These are phyloP conservation scores for Rhodotorula sphaerocarpa DNA, from an alignment of 768 basidiomycete genomes.

Conservation along the genomic window DNA sequence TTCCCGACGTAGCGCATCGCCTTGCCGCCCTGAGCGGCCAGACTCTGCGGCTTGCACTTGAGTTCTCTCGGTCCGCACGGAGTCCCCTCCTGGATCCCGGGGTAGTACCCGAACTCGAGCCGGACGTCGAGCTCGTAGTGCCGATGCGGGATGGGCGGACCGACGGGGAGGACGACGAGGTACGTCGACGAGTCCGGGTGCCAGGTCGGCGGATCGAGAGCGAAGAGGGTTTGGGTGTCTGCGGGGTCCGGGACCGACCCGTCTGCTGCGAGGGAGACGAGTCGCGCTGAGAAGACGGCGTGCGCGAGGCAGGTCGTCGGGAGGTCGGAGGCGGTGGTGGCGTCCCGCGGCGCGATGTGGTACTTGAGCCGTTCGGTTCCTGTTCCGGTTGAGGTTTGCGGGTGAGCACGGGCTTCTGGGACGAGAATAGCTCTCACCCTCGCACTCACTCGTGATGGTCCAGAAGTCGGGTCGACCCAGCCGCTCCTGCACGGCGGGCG, in stretches of 20 bases:
- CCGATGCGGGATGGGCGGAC: background rate
- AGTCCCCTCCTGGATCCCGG: background rate
- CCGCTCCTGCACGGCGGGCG: background rate
- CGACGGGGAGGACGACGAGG: background rate
- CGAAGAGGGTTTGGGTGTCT: background rate
- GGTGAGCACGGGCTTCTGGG: too few species aligned
- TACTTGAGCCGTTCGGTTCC: background rate
- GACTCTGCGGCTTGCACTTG: background rate
- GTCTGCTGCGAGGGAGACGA: background rate
- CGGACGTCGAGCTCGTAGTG: constrained; percentile 22
- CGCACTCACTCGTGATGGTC: constrained; percentile 4
- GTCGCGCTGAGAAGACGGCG: constrained; percentile 27
- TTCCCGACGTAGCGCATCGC: constrained; percentile 8
- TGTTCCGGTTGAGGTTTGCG: background rate
- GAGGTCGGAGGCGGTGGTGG: background rate
- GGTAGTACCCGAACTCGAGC: constrained; percentile 24
- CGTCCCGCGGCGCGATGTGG: background rate
- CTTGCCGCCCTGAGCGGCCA: background rate
- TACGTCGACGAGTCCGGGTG: background rate
- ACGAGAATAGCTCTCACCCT: too few species aligned
- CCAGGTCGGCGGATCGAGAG: background rate
- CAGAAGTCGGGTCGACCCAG: constrained; percentile 2
- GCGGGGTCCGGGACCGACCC: background rate
- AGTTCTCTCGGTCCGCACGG: constrained; percentile 2
- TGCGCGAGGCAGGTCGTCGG: constrained; percentile 18